Percentiles rank a stretch among this genome's conserved stretches.
phyloP scores from a whole-genome alignment of 1,139 yeast genomes.

The Zygosaccharomyces pseudobailii region DNA sequence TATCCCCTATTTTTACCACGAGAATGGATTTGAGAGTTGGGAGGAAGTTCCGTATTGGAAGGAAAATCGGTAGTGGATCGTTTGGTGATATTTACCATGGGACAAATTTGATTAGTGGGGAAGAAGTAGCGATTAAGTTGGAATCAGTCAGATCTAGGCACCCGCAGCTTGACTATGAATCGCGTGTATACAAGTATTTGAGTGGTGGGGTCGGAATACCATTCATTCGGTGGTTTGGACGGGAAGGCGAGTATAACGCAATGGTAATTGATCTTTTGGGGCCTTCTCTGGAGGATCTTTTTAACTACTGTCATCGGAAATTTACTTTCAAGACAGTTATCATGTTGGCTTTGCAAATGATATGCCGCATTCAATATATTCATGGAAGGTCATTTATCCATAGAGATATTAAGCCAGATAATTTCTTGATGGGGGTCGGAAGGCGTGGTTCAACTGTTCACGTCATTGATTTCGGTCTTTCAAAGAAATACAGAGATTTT shows the following conservation, averaged over 20 bases:
- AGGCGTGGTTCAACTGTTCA: conserved; percentile 93
- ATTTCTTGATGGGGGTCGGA: conserved; percentile 73
- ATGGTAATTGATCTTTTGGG: conserved; percentile 95
- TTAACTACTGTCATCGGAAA: conserved; percentile 91
- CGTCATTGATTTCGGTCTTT: conserved; percentile 94
- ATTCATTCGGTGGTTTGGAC: conserved; percentile 94
- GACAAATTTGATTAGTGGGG: conserved; percentile 90
- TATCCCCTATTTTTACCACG: background rate
- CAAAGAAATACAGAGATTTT: conserved; percentile 92
- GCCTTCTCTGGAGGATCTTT: conserved; percentile 90
- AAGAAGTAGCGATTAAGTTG: conserved; percentile 93
- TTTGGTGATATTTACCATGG: conserved; percentile 95
- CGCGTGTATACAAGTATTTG: conserved; percentile 86
- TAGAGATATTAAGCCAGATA: conserved; percentile 70
- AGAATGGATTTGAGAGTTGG: conserved; percentile 80
- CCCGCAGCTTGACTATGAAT: conserved; percentile 96
- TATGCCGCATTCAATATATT: conserved; percentile 90
- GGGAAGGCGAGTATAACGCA: conserved; percentile 94
- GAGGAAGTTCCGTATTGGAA: conserved; percentile 88
- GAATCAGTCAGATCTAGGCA: conserved; percentile 89
- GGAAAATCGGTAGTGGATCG: conserved; percentile 96
- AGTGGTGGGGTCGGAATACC: conserved; percentile 98
- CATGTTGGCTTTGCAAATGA: conserved; percentile 87
- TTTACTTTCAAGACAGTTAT: conserved; percentile 91
- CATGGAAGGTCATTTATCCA: conserved; percentile 96